Evolutionary conservation across 1,139 yeast genomes (phyloP).

Genomic region (Eremothecium gossypii): DNA sequence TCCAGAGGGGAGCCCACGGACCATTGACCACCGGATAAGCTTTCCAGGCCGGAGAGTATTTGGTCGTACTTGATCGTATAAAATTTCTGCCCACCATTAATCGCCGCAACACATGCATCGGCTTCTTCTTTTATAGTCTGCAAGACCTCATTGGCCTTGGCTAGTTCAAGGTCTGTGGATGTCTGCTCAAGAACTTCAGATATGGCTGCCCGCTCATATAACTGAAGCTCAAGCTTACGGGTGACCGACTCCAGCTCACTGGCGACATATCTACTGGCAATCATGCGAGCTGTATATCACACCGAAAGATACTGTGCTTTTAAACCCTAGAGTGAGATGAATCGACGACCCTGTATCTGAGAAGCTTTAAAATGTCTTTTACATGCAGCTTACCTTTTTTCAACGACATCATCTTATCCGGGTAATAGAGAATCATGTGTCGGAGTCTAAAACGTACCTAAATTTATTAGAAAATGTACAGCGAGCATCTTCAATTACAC

Average conservation of each 20-base stretch:
- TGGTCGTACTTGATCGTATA: not conserved
- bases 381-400: too few relatives aligned
- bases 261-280: not conserved
- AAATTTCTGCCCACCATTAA: conserved; percentile 1
- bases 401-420: too few relatives aligned
- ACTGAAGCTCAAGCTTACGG: conserved; percentile 1
- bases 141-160: conserved; percentile 1
- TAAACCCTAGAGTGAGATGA: not conserved
- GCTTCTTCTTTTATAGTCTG: conserved; percentile 1
- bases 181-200: not conserved
- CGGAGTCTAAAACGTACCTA: too few relatives aligned
- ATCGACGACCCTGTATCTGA: not conserved
- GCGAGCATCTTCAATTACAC: too few relatives aligned
- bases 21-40: not conserved
- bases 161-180: not conserved
- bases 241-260: conserved; percentile 1
- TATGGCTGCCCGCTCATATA: not conserved
- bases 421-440: too few relatives aligned
- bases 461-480: too few relatives aligned
- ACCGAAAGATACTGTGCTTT: not conserved
- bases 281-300: conserved; percentile 4
- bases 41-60: not conserved
- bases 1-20: conserved; percentile 1
- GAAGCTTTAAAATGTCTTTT: not conserved
- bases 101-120: conserved; percentile 1